phyloP scores from a whole-genome alignment of 805 yeast species.

The Starmerella roubikii region DNA sequence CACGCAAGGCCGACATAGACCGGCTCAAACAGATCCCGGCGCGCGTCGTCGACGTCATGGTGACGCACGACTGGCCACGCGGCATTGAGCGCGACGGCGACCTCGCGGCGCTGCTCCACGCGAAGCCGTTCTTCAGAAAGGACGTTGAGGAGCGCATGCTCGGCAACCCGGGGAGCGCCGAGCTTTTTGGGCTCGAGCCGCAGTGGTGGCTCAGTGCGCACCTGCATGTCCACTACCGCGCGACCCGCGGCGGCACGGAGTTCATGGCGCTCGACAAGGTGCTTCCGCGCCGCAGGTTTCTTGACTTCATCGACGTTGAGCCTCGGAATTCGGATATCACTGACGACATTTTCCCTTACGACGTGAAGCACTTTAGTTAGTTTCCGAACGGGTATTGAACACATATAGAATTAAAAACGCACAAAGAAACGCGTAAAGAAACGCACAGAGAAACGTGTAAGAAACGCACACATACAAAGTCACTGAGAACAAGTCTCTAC shows the following conservation, averaged over 20 bases:
- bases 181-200: constrained; percentile 50
- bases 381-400: no score
- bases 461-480: no score
- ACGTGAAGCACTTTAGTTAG: neutral
- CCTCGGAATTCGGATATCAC: neutral
- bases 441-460: no score
- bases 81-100: constrained; percentile 60
- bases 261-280: constrained; percentile 83
- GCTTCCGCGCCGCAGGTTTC: constrained; percentile 44
- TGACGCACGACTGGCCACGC: constrained; percentile 93
- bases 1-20: constrained; percentile 45
- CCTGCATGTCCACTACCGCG: constrained; percentile 62
- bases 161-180: constrained; percentile 47
- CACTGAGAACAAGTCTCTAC: no score
- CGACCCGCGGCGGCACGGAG: constrained; percentile 34
- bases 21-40: constrained; percentile 31
- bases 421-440: neutral
- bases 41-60: constrained; percentile 36
- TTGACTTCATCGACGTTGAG: constrained; percentile 35
- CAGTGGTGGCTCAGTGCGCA: constrained; percentile 79
- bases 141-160: constrained; percentile 49
- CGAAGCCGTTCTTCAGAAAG: constrained; percentile 51
- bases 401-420: neutral
- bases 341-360: neutral
- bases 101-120: constrained; percentile 32